These are phyloP conservation scores for Suillus luteus DNA, from an alignment of 768 basidiomycete species.

Conservation along the genomic window DNA sequence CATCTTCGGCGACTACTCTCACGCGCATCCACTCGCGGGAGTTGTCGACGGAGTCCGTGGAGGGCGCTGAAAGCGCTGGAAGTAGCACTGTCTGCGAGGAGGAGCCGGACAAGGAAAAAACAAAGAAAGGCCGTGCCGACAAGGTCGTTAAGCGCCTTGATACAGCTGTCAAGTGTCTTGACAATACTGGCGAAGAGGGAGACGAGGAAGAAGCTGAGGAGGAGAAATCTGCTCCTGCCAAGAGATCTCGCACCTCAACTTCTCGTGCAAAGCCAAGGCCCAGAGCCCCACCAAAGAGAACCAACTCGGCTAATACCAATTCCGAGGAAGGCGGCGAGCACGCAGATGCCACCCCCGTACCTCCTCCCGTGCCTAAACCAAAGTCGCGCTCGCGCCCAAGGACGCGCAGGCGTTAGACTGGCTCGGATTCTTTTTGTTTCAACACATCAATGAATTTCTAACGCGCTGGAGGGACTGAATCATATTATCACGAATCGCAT, in stretches of 20 bases:
- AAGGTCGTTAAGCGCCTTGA: conserved; percentile 1
- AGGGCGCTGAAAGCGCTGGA: conserved; percentile 31
- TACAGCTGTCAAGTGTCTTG: conserved; percentile 1
- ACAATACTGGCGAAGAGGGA: conserved; percentile 19
- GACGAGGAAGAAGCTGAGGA: conserved; percentile 20
- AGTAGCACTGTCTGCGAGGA: conserved; percentile 36
- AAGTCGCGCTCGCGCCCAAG: conserved; percentile 34
- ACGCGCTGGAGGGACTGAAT: background rate
- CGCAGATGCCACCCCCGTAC: conserved; percentile 21
- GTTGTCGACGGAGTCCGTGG: conserved; percentile 29
- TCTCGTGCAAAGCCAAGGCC: conserved; percentile 27
- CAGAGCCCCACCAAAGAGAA: conserved; percentile 14
- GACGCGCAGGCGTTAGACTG: conserved; percentile 32
- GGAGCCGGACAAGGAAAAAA: conserved; percentile 28
- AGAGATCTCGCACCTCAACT: conserved; percentile 24
- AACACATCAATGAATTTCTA: conserved; percentile 9
- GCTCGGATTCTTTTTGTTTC: conserved; percentile 5
- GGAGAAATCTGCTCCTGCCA: conserved; percentile 16
- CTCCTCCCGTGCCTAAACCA: conserved; percentile 24
- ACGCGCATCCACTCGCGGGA: conserved; percentile 30
- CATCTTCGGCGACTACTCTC: conserved; percentile 31
- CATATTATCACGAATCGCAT: conserved; percentile 18
- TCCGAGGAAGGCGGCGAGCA: conserved; percentile 23
- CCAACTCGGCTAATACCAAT: conserved; percentile 12
- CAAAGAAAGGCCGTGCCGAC: conserved; percentile 17